Base-by-base conservation (phyloP, 345 rosid genomes). In the Melaleuca alternifolia region DNA sequence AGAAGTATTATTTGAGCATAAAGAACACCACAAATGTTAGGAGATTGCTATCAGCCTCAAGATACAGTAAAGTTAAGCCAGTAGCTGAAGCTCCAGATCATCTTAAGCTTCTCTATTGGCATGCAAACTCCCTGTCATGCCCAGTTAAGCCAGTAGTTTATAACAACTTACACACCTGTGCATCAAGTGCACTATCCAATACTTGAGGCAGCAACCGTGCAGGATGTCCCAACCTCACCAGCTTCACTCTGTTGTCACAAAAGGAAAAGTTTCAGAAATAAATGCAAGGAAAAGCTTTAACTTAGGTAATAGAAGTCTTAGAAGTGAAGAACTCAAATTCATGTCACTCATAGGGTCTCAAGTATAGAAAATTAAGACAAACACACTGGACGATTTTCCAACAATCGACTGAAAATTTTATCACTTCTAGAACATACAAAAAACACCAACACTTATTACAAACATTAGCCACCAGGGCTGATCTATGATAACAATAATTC, bases 151-250 rank as follows among this genome's bases (percentile, higher is more conserved):
- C 57, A 83, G 46, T 51, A 51, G 46, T n/a, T 18, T 14, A 28
- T 41, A 83, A 51, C 84, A 84, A 71, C 48, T 37, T 54, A 83
- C 56, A 51, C 90, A 94, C 98, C 97, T 94, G 96, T 44, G 99
- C 98, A 86, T 96, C 99, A 89, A 96, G 89, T 81, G 99, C 99
- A 90, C 95, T 94, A 86, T 95, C 97, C 91, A 97, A 65, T 81
- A 96, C 98, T 89, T 97, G 99, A 86, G 99, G 99, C 85, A 96
- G 92, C 61, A 97, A 92, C 82, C 99, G 94, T 41, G 99, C 99
- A 87, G 99, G 99, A 89, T 97, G 99, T 83, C 99, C 99, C 85
- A 97, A 84, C 87, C 99, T 93, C 90, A 97, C 99, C 92, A 95
- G 82, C 93, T 95, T 97, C 52, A 96, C 96, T 86, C 93, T 95